phyloP scores from a whole-genome alignment of 106 monocot species.

The Narthecium ossifragum region DNA sequence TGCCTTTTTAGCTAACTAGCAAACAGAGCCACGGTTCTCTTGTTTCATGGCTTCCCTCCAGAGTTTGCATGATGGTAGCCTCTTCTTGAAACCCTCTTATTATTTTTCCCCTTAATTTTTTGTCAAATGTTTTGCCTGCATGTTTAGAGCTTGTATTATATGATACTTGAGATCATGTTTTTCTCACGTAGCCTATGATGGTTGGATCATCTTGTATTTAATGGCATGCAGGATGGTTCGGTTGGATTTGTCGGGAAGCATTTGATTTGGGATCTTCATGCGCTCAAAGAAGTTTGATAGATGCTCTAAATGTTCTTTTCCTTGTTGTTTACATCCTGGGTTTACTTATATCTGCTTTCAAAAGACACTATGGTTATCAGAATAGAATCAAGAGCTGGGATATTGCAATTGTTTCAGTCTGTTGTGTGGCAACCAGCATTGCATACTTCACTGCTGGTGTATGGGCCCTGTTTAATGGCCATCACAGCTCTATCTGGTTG shows the following conservation, averaged over 20 bases:
- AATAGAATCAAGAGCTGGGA: conserved; percentile 20
- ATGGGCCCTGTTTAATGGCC: background rate
- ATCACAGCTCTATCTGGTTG: background rate
- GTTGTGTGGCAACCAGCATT: conserved; percentile 13
- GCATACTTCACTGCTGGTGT: conserved; percentile 10
- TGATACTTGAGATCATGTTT: too few relatives aligned
- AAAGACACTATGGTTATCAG: background rate
- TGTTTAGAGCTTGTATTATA: too few relatives aligned
- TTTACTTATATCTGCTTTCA: conserved; percentile 14
- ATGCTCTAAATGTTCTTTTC: background rate
- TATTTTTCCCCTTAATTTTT: too few relatives aligned
- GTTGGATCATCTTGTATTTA: too few relatives aligned
- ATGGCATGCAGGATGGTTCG: background rate
- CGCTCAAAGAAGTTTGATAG: background rate
- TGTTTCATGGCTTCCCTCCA: too few relatives aligned
- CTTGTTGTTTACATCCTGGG: background rate
- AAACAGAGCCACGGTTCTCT: too few relatives aligned
- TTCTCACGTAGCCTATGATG: too few relatives aligned
- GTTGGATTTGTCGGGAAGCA: background rate
- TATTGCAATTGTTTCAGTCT: conserved; percentile 16
- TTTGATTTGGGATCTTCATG: background rate
- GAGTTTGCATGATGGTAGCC: too few relatives aligned
- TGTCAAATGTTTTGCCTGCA: too few relatives aligned
- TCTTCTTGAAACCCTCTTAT: too few relatives aligned
- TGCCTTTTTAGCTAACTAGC: too few relatives aligned